Percentiles rank a stretch among this genome's conserved stretches.
Conservation (phyloP, 1,284 basidiomycete genomes). For the Trametes pubescens region DNA sequence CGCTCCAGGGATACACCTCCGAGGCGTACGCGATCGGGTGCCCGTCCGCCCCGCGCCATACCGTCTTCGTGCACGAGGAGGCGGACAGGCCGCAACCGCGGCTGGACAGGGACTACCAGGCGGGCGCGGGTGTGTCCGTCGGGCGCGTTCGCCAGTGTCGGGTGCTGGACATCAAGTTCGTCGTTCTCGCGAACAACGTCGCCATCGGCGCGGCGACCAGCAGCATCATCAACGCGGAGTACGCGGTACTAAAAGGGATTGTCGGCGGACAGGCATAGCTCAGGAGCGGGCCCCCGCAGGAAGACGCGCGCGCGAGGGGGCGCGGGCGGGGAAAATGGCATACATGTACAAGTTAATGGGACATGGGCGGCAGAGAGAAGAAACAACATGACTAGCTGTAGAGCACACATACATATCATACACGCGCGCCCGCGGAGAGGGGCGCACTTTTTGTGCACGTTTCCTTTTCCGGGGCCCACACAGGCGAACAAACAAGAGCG, state of each 20-base stretch:
- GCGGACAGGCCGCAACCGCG: constrained; percentile 94
- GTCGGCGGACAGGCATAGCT: constrained; percentile 45
- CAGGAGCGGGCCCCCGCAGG: background rate
- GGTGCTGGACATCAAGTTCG: constrained; percentile 96
- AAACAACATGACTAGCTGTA: constrained; percentile 26
- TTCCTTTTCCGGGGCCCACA: background rate
- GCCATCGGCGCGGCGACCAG: constrained; percentile 97
- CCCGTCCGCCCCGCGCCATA: constrained; percentile 87
- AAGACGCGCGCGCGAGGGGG: constrained; percentile 1
- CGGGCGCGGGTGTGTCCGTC: constrained; percentile 93
- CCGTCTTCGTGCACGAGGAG: constrained; percentile 94
- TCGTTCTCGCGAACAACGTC: constrained; percentile 95
- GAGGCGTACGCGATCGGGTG: constrained; percentile 84
- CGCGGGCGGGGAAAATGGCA: constrained; percentile 15
- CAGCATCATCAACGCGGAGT: constrained; percentile 97
- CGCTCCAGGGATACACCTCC: constrained; percentile 77
- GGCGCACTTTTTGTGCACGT: background rate
- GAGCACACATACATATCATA: background rate
- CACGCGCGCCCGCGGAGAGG: background rate
- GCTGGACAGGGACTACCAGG: constrained; percentile 90
- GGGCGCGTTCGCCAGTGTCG: constrained; percentile 91
- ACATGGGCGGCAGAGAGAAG: constrained; percentile 9
- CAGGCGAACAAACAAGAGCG: constrained; percentile 2
- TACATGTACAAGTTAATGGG: constrained; percentile 35
- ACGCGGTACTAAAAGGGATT: constrained; percentile 87